Conservation (phyloP, 2,329 filamentous ascomycete genomes). For the Didymella segeticola region DNA sequence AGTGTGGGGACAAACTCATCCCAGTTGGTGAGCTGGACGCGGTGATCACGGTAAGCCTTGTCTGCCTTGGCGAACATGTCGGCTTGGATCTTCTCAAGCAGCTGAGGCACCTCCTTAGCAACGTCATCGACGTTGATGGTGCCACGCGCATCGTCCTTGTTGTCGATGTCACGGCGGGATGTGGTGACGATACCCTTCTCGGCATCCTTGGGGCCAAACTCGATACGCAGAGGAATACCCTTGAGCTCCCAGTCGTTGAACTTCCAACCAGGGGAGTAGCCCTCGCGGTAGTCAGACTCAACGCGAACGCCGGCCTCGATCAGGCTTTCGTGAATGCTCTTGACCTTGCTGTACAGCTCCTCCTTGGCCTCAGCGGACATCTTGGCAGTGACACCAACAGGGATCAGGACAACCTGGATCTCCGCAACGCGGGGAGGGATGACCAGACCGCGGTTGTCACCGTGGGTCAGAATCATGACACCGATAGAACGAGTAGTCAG, state of each 20-base stretch:
- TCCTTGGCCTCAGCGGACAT: constrained; percentile 74
- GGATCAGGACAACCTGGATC: constrained; percentile 84
- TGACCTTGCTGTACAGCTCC: constrained; percentile 77
- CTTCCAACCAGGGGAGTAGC: constrained; percentile 92
- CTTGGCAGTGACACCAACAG: constrained; percentile 84
- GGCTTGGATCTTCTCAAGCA: constrained; percentile 88
- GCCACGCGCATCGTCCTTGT: constrained; percentile 66
- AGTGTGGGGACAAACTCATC: constrained; percentile 88
- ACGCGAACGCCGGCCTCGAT: constrained; percentile 76
- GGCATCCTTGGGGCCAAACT: constrained; percentile 94
- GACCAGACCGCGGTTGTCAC: constrained; percentile 93
- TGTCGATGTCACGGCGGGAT: constrained; percentile 83
- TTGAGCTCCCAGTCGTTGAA: constrained; percentile 99
- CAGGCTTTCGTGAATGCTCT: constrained; percentile 72
- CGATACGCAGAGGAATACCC: constrained; percentile 90
- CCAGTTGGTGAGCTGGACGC: constrained; percentile 83
- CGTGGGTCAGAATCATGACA: constrained; percentile 98
- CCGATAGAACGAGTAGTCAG: constrained; percentile 96
- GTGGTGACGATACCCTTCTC: constrained; percentile 84
- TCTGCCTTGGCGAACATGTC: constrained; percentile 83
- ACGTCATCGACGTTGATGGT: constrained; percentile 79
- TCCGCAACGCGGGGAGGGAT: constrained; percentile 90
- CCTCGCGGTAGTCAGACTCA: constrained; percentile 84
- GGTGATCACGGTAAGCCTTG: constrained; percentile 77
- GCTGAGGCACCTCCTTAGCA: constrained; percentile 72